Percentiles rank a stretch among this genome's conserved stretches.
Evolutionary conservation across 805 yeast genomes (phyloP).

Genomic region (Nakazawaea ernobii): DNA sequence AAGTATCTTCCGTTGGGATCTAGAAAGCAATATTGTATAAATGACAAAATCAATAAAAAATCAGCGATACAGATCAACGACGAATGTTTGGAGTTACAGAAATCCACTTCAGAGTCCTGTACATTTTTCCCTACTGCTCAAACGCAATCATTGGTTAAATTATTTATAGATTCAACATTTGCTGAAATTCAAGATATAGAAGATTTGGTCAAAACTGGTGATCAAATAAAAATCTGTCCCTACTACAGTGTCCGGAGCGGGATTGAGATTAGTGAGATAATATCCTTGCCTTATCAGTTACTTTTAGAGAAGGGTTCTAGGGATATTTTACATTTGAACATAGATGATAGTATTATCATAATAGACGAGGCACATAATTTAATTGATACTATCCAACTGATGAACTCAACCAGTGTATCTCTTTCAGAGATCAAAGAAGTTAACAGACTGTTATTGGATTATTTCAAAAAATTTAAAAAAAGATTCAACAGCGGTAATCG

Average conservation of each 20-base stretch:
- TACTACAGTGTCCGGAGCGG: conserved; percentile 69
- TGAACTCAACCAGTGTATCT: conserved; percentile 60
- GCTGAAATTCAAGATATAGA: conserved; percentile 70
- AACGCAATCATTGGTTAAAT: conserved; percentile 26
- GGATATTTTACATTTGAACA: conserved; percentile 47
- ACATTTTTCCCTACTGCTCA: conserved; percentile 31
- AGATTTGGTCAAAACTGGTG: conserved; percentile 62
- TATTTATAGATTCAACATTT: conserved; percentile 51
- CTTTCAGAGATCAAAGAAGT: conserved; percentile 40
- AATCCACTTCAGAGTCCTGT: conserved; percentile 28
- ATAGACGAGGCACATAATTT: conserved; percentile 93
- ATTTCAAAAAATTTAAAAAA: conserved; percentile 54
- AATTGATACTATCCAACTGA: conserved; percentile 64
- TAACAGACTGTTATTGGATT: conserved; percentile 43
- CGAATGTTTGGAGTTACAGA: conserved; percentile 59
- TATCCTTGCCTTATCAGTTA: conserved; percentile 83
- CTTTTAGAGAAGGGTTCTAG: conserved; percentile 59
- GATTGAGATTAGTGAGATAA: conserved; percentile 56
- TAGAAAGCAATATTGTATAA: conserved; percentile 77
- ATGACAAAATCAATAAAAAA: conserved; percentile 49
- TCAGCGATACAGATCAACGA: conserved; percentile 64
- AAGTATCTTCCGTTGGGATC: conserved; percentile 77
- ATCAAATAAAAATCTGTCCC: conserved; percentile 59
- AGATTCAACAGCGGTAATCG: conserved; percentile 68
- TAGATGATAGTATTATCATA: conserved; percentile 63